Evolutionary conservation across 495 filamentous ascomycete species (phyloP).

Genomic region (Daldinia loculata): DNA sequence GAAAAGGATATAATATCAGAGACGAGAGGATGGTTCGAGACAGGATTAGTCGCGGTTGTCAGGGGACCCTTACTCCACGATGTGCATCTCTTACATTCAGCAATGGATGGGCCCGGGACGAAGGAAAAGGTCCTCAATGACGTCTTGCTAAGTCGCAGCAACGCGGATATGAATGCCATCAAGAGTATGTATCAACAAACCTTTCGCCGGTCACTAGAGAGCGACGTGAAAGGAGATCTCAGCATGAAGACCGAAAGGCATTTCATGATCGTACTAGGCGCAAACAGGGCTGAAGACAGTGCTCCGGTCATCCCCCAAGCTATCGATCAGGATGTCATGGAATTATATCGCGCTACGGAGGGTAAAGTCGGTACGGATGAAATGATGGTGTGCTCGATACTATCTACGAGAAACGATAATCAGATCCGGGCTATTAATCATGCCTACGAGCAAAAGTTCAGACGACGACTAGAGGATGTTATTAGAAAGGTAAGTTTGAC

Average conservation of each 20-base stretch:
- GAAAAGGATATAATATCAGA: constrained; percentile 79
- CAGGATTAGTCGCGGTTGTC: constrained; percentile 72
- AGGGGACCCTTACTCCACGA: constrained; percentile 81
- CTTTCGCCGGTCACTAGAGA: constrained; percentile 67
- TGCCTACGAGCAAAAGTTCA: constrained; percentile 72
- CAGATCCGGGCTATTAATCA: constrained; percentile 83
- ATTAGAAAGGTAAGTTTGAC: constrained; percentile 64
- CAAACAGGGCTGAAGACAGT: constrained; percentile 75
- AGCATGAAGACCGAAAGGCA: constrained; percentile 84
- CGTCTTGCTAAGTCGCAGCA: constrained; percentile 79
- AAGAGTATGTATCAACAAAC: constrained; percentile 75
- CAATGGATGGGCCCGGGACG: constrained; percentile 81
- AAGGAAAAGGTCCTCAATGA: constrained; percentile 88
- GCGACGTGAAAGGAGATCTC: constrained; percentile 77
- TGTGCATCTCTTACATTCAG: constrained; percentile 67
- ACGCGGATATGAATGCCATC: constrained; percentile 85
- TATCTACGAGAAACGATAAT: constrained; percentile 75
- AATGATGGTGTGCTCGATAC: constrained; percentile 75
- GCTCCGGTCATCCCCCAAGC: constrained; percentile 73
- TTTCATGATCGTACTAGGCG: constrained; percentile 79
- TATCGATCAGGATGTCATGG: constrained; percentile 74
- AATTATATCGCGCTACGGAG: constrained; percentile 77
- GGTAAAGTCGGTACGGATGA: constrained; percentile 76
- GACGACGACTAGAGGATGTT: constrained; percentile 70
- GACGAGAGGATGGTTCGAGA: constrained; percentile 74